These are phyloP conservation scores for Chaetomium tenue DNA, from an alignment of 495 filamentous ascomycete genomes.

Conservation along the genomic window DNA sequence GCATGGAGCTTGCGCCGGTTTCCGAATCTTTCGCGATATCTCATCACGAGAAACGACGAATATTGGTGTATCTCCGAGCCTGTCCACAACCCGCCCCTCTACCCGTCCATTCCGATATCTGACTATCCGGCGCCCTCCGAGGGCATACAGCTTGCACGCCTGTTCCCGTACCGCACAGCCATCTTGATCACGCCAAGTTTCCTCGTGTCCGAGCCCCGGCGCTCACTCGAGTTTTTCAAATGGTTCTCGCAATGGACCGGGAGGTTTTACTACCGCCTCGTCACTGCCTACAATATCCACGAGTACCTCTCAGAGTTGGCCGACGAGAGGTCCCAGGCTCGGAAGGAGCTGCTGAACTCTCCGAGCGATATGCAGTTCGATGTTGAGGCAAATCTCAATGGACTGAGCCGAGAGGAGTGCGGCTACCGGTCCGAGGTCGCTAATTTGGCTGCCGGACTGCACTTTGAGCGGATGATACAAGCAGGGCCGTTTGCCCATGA, in stretches of 20 bases:
- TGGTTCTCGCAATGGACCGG: constrained; percentile 52
- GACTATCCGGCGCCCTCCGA: constrained; percentile 22
- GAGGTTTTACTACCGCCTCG: constrained; percentile 32
- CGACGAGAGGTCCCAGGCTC: constrained; percentile 39
- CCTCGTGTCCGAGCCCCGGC: constrained; percentile 51
- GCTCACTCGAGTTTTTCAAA: constrained; percentile 51
- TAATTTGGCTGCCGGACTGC: constrained; percentile 29
- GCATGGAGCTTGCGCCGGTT: constrained; percentile 34
- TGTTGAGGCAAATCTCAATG: constrained; percentile 26
- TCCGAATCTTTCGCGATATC: constrained; percentile 26
- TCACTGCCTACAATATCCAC: constrained; percentile 43
- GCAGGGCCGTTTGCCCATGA: constrained; percentile 23
- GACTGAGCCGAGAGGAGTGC: constrained; percentile 31
- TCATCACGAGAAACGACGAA: constrained; percentile 25
- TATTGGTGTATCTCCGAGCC: constrained; percentile 40
- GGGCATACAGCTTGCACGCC: constrained; percentile 42
- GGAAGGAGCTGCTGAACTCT: constrained; percentile 24
- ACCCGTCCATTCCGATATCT: constrained; percentile 25
- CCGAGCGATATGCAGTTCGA: constrained; percentile 20
- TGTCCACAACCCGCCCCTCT: constrained; percentile 23
- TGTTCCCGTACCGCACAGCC: constrained; percentile 59
- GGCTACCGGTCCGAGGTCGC: constrained; percentile 30
- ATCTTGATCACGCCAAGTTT: constrained; percentile 66
- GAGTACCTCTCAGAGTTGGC: constrained; percentile 44
- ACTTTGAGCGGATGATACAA: constrained; percentile 15